Percentiles rank a stretch among this genome's conserved stretches.
Conservation (phyloP, 2,329 filamentous ascomycete species). For the Dactylellina cionopaga region DNA sequence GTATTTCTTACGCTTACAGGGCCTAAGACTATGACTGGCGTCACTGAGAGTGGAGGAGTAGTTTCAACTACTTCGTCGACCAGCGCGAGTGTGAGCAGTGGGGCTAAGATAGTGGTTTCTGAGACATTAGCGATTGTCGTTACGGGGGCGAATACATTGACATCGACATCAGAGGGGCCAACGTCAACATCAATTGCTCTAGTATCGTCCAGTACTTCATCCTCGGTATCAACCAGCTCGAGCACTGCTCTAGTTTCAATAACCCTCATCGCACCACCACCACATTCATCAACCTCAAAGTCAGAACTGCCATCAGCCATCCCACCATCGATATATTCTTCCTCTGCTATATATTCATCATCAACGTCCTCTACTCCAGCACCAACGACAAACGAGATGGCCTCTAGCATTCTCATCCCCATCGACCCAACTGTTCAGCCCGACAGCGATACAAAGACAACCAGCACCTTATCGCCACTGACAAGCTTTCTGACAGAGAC, state of each 20-base stretch:
- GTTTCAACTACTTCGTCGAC: too few relatives aligned
- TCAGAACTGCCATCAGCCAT: background rate
- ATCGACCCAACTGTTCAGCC: background rate
- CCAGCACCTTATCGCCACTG: background rate
- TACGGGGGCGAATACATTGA: too few relatives aligned
- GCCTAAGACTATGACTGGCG: background rate
- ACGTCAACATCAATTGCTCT: background rate
- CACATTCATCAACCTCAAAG: background rate
- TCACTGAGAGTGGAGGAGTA: background rate
- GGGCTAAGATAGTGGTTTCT: too few relatives aligned
- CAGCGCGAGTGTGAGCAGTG: too few relatives aligned
- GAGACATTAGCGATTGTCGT: too few relatives aligned
- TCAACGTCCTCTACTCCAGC: background rate
- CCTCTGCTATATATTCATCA: background rate
- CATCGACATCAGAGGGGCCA: too few relatives aligned
- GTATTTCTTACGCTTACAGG: slow-evolving; percentile 5
- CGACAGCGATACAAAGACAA: background rate
- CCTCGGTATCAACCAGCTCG: background rate
- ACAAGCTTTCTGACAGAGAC: background rate
- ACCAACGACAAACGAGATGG: background rate
- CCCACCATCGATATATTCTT: background rate
- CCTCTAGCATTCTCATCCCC: slow-evolving; percentile 18
- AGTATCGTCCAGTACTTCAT: background rate
- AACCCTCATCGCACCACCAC: background rate
- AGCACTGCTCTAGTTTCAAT: too few relatives aligned